Conservation (phyloP, 495 filamentous ascomycete genomes). For the Hamigera avellanea region DNA sequence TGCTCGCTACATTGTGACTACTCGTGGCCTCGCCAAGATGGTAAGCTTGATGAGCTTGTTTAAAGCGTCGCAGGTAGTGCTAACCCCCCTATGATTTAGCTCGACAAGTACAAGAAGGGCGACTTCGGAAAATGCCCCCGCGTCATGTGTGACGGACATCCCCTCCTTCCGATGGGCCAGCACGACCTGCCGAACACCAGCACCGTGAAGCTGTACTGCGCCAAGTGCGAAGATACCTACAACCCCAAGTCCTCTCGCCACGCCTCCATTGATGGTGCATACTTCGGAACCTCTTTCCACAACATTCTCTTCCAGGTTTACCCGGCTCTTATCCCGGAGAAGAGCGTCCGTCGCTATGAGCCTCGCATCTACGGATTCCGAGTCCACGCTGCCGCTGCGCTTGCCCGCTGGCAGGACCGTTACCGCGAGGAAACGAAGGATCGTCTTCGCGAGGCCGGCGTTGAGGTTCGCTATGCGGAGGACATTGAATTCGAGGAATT, state of each 20-base stretch:
- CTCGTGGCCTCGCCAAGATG: slow-evolving; percentile 90
- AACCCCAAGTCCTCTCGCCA: slow-evolving; percentile 98
- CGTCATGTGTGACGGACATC: slow-evolving; percentile 83
- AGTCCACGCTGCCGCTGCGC: slow-evolving; percentile 78
- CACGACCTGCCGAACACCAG: slow-evolving; percentile 75
- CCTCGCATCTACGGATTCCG: slow-evolving; percentile 90
- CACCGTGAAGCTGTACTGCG: slow-evolving; percentile 92
- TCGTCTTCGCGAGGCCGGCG: slow-evolving; percentile 41
- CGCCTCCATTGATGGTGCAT: slow-evolving; percentile 88
- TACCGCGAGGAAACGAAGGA: slow-evolving; percentile 68
- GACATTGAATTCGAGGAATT: slow-evolving; percentile 38
- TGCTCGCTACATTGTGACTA: slow-evolving; percentile 95
- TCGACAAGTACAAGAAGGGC: slow-evolving; percentile 96
- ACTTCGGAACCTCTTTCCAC: slow-evolving; percentile 96
- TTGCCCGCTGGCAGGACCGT: slow-evolving; percentile 82
- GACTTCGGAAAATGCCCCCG: slow-evolving; percentile 98
- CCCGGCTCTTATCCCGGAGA: slow-evolving; percentile 73
- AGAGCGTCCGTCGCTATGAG: slow-evolving; percentile 74
- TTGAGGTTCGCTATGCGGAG: slow-evolving; percentile 46
- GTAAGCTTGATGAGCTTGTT: slow-evolving; percentile 33
- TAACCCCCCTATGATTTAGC: slow-evolving; percentile 35
- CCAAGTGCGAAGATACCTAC: slow-evolving; percentile 95
- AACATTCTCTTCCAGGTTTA: slow-evolving; percentile 99
- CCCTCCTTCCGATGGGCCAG: slow-evolving; percentile 85
- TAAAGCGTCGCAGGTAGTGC: background rate